These are phyloP conservation scores for Fusarium keratoplasticum DNA, from an alignment of 2,329 filamentous ascomycete genomes.

Conservation along the genomic window DNA sequence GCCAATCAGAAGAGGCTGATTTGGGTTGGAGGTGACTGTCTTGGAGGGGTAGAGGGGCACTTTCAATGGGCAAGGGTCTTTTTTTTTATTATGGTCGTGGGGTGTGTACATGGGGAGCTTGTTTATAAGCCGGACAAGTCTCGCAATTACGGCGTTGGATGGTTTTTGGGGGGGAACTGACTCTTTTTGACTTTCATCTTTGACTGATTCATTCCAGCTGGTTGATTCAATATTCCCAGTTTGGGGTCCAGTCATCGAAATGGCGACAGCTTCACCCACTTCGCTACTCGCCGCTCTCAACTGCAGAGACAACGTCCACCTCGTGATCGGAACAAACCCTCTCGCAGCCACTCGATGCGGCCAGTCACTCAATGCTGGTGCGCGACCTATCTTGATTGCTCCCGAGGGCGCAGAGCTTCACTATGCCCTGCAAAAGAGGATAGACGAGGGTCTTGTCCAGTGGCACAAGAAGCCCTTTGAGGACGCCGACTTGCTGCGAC, in stretches of 20 bases:
- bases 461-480: conserved; percentile 76
- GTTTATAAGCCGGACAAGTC: conserved; percentile 34
- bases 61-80: conserved; percentile 16
- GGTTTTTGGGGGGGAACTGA: background rate
- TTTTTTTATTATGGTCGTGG: background rate
- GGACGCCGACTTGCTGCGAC: conserved; percentile 76
- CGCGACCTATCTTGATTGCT: conserved; percentile 81
- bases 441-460: conserved; percentile 73
- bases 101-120: conserved; percentile 10
- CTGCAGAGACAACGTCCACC: conserved; percentile 77
- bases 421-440: conserved; percentile 68
- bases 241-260: background rate
- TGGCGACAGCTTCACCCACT: conserved; percentile 27
- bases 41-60: conserved; percentile 34
- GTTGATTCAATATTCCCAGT: background rate
- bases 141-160: conserved; percentile 22
- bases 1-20: conserved; percentile 40
- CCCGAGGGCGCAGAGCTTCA: conserved; percentile 71
- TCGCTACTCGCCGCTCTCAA: conserved; percentile 80
- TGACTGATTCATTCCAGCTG: background rate
- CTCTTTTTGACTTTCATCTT: background rate
- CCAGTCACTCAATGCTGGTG: conserved; percentile 85
- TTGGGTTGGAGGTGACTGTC: conserved; percentile 16
- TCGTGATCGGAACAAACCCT: conserved; percentile 87
- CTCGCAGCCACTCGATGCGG: conserved; percentile 86